Conservation (phyloP, 768 basidiomycete species). For the Ramaria rubella region DNA sequence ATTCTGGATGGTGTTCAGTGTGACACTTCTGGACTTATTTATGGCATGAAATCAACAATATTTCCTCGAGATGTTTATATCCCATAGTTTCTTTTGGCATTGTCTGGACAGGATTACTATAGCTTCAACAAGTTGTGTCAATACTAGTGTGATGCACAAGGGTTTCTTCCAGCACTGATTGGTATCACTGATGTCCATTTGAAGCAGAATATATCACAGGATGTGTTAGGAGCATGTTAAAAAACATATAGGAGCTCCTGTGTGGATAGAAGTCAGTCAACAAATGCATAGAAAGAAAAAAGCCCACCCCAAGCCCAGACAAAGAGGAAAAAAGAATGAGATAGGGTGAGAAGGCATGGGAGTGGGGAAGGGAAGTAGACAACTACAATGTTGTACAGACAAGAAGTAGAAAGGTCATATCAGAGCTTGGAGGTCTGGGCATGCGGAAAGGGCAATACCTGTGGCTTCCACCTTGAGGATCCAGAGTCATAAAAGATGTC, state of each 20-base stretch:
- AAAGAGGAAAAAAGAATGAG: conserved; percentile 56
- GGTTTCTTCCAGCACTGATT: too few relatives aligned
- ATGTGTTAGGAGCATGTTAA: too few relatives aligned
- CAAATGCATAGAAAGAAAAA: conserved; percentile 13
- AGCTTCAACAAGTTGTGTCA: too few relatives aligned
- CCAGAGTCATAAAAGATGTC: conserved; percentile 74
- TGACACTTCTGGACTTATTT: too few relatives aligned
- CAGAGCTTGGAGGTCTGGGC: conserved; percentile 73
- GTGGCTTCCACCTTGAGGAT: conserved; percentile 63
- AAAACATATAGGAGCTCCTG: conserved; percentile 44
- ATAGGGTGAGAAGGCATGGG: conserved; percentile 46
- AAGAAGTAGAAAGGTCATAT: conserved; percentile 46
- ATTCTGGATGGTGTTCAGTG: too few relatives aligned
- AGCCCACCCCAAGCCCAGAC: conserved; percentile 85
- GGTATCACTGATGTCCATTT: too few relatives aligned
- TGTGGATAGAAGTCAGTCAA: conserved; percentile 14
- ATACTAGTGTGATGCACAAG: too few relatives aligned
- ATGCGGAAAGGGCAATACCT: conserved; percentile 84
- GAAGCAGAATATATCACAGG: too few relatives aligned
- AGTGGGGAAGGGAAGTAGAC: conserved; percentile 50
- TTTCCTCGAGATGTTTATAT: too few relatives aligned
- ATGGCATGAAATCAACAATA: too few relatives aligned
- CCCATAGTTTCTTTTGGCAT: too few relatives aligned
- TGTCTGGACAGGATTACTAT: too few relatives aligned
- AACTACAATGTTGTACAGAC: conserved; percentile 48